These are phyloP conservation scores for Auxenochlorella pyrenoidosa DNA, from an alignment of 139 green algal genomes.

Conservation along the genomic window DNA sequence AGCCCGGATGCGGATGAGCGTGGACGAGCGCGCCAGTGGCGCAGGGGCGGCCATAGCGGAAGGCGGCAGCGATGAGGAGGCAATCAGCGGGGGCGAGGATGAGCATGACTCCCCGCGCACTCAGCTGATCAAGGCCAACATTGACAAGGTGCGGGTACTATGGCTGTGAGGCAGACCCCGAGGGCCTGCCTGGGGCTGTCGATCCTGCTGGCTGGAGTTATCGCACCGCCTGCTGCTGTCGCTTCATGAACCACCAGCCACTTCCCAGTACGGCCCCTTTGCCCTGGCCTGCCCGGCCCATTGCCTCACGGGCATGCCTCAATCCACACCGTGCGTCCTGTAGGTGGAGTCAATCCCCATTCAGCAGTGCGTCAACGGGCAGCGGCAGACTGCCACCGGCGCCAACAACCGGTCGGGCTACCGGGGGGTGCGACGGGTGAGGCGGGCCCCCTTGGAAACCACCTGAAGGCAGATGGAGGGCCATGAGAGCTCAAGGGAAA, in stretches of 20 bases:
- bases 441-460: neutral
- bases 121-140: slow-evolving; percentile 44
- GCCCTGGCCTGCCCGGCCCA: neutral
- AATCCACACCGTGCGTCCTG: no score
- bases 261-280: no score
- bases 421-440: slow-evolving; percentile 70
- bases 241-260: no score
- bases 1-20: neutral
- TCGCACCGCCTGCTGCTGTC: neutral
- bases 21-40: neutral
- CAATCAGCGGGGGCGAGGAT: neutral
- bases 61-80: neutral
- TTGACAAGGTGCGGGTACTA: slow-evolving; percentile 6
- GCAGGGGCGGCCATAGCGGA: neutral
- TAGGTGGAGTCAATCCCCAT: slow-evolving; percentile 33
- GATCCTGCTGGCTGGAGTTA: neutral
- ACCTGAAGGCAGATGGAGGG: no score
- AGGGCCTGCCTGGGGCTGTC: neutral
- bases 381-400: slow-evolving; percentile 13
- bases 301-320: neutral
- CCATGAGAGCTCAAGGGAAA: no score
- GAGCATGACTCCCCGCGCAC: slow-evolving; percentile 38
- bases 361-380: slow-evolving; percentile 10
- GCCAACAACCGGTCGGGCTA: slow-evolving; percentile 72
- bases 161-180: no score